Base-by-base conservation (phyloP, 257 asterid species). In the Plantago elongata region DNA sequence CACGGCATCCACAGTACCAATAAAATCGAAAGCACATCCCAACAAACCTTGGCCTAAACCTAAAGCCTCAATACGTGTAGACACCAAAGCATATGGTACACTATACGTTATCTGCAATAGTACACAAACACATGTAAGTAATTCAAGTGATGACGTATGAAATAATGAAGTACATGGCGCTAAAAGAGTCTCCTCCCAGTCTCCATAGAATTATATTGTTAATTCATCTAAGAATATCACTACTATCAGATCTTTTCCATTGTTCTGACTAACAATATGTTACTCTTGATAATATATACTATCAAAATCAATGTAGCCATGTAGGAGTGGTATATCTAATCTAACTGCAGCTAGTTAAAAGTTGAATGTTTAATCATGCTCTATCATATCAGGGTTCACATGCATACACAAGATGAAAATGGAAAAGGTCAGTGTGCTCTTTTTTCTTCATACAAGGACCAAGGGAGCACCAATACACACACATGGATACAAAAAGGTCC, bases 1-100 rank as follows among this genome's bases (percentile, higher is more conserved):
- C 9, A 66, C 46, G 47, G 27, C 65, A 46, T 51, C 45, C 60
- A 43, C 59, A 62, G 18, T 52, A 54, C 9, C 60, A 38, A 45
- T 50, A 22, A 55, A 46, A 57, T 37, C 18, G 61, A 64, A 62
- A 56, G 67, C 63, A 60, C 49, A 63, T 67, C 11, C 64, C 61
- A 67, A 71, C 88, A 49, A 71, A 90, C 95, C 97, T 82, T 87
- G 95, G 71, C 95, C 95, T 43, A 87, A 78, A 75, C 96, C 95
- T 74, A 84, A 75, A 65, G 85, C 81, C 76, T 90, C 93, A 66
- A 87, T 85, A 15, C 84, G 88, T 30, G 93, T 67, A 43, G 95
- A 76, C 49, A 90, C 76, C 88, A 87, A 71, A 72, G 97, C 96
- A 78, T 90, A 87, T 27, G 97, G 97, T 54, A 90, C 93, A 76